A percentile compares a stretch with the other conserved stretches of the same genome.
Conservation (phyloP, 768 basidiomycete genomes). For the Chalciporus piperatus region DNA sequence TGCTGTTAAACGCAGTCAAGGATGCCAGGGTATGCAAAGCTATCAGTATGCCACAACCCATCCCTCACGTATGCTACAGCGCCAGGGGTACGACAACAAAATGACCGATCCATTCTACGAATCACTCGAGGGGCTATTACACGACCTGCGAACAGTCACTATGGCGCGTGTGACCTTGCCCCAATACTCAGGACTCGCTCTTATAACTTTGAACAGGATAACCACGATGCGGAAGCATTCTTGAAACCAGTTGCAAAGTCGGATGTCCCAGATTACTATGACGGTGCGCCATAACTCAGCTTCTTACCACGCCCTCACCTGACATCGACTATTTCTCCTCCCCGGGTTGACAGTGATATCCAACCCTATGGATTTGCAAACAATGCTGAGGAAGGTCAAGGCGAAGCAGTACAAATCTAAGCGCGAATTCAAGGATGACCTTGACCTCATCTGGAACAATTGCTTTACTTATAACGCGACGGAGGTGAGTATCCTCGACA, state of each 20-base stretch:
- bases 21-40: constrained; percentile 72
- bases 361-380: constrained; percentile 93
- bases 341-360: constrained; percentile 65
- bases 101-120: constrained; percentile 90
- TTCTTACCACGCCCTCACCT: constrained; percentile 4
- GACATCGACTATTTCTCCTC: neutral
- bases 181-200: constrained; percentile 25
- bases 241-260: constrained; percentile 87
- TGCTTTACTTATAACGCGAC: constrained; percentile 90
- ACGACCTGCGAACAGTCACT: constrained; percentile 78
- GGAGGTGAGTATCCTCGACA: constrained; percentile 57
- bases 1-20: constrained; percentile 81
- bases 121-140: constrained; percentile 82
- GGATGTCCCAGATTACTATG: constrained; percentile 92
- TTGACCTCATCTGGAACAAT: constrained; percentile 96
- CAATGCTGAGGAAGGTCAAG: constrained; percentile 93
- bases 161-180: constrained; percentile 44
- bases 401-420: constrained; percentile 90
- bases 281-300: constrained; percentile 50
- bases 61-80: constrained; percentile 33
- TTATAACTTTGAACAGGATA: constrained; percentile 50
- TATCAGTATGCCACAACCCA: constrained; percentile 11
- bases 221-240: constrained; percentile 91
- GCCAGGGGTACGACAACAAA: constrained; percentile 58
- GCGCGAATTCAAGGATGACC: constrained; percentile 87